These are phyloP conservation scores for Rhododendron kiyosumense DNA, from an alignment of 148 eudicot species.

Conservation along the genomic window DNA sequence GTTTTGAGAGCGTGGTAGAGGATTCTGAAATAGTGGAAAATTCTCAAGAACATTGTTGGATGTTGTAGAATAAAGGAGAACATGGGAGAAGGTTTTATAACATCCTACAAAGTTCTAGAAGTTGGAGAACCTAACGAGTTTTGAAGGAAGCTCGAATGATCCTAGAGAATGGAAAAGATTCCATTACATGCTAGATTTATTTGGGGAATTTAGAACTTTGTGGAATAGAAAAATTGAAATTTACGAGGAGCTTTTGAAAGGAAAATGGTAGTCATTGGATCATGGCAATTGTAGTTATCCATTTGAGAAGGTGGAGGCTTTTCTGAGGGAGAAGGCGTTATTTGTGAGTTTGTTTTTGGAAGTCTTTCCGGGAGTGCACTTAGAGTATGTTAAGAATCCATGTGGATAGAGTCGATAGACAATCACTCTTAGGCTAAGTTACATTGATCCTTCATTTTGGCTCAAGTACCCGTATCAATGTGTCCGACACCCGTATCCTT, in stretches of 20 bases:
- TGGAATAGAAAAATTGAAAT: neutral
- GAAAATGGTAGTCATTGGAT: neutral
- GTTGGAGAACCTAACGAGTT: neutral
- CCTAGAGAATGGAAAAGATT: neutral
- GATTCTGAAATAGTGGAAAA: neutral
- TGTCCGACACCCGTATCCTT: too few relatives aligned
- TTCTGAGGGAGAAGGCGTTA: neutral
- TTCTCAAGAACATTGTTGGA: neutral
- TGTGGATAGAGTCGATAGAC: neutral
- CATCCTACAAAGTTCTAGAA: neutral
- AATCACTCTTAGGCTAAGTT: neutral
- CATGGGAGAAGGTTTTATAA: neutral
- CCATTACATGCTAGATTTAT: neutral
- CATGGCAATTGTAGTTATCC: neutral
- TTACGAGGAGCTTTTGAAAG: neutral
- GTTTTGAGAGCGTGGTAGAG: neutral
- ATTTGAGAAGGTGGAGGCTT: neutral
- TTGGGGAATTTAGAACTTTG: neutral
- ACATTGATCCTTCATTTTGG: too few relatives aligned
- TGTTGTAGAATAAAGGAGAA: neutral
- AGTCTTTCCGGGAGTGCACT: neutral
- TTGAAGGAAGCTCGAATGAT: neutral
- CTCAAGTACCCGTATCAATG: too few relatives aligned
- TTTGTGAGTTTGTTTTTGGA: neutral
- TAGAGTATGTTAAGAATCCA: neutral